phyloP scores from a whole-genome alignment of 306 rosid genomes.

The Mimosa bimucronata region DNA sequence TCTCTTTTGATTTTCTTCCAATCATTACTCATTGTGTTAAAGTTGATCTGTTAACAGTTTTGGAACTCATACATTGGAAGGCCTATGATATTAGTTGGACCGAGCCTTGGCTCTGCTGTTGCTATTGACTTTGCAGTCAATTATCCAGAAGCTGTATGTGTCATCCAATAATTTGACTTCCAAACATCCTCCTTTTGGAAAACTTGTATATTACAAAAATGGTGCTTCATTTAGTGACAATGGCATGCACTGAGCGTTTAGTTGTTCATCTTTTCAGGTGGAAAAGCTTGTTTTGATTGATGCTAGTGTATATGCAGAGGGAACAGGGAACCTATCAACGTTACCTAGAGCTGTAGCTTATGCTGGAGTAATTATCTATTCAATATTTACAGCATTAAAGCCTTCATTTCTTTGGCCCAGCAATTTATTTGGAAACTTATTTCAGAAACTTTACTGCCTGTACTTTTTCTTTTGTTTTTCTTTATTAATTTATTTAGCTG shows the following conservation, averaged over 20 bases:
- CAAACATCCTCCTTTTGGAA: slow-evolving; percentile 11
- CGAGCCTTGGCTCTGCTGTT: slow-evolving; percentile 97
- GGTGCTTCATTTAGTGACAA: slow-evolving; percentile 29
- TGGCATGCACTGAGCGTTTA: slow-evolving; percentile 35
- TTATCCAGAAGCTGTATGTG: slow-evolving; percentile 90
- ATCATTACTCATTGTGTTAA: slow-evolving; percentile 35
- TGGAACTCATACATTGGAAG: slow-evolving; percentile 79
- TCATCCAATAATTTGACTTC: slow-evolving; percentile 38
- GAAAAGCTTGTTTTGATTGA: slow-evolving; percentile 88
- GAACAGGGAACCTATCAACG: slow-evolving; percentile 70
- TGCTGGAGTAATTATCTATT: slow-evolving; percentile 69
- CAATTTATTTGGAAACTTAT: slow-evolving; percentile 5
- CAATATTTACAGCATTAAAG: slow-evolving; percentile 11
- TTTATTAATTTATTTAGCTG: neutral
- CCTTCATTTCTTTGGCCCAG: neutral
- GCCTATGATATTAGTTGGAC: slow-evolving; percentile 92
- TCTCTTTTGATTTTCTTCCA: slow-evolving; percentile 28
- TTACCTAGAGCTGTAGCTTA: slow-evolving; percentile 71
- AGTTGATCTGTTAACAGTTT: slow-evolving; percentile 59
- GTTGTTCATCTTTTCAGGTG: slow-evolving; percentile 68
- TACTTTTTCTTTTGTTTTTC: neutral
- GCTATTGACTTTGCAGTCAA: slow-evolving; percentile 89
- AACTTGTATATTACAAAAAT: neutral
- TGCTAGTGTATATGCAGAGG: slow-evolving; percentile 93
- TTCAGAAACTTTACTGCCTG: slow-evolving; percentile 7